Base-by-base conservation (phyloP, 768 basidiomycete genomes). In the Hygrophorus pudorinus region DNA sequence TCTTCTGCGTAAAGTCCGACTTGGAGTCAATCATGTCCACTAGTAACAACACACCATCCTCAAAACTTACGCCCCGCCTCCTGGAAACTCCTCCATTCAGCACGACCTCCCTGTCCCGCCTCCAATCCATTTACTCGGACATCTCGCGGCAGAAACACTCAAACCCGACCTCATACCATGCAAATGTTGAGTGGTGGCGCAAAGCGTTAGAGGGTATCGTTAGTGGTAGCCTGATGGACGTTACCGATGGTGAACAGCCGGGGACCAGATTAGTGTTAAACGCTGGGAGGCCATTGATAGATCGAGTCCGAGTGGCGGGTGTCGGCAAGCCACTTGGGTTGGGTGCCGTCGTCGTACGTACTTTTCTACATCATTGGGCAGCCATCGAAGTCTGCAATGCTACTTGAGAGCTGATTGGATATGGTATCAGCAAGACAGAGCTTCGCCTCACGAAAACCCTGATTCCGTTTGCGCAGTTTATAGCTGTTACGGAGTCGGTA, bases 131-230 rank as follows among this genome's bases (percentile, higher is more conserved):
- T 5, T 97, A 93, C 63, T 85, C 91, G 6, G 90, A 93, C 56
- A 79, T 93, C 46, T 78, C 85, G 0, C 70, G 79, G 10, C 89
- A 93, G 63, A 87, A 84, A 53, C 67, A 77, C 38, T 83, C 88
- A 1, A 93, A 97, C 59, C 85, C 89, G 0, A 73, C 82, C 1
- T 81, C 87, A 3, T 96, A 81, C 59, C 64, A 76, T 39, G 77
- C 87, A 9, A 86, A 87, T 55, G 66, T 90, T 24, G 77, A 81
- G 43, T 97, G 92, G 92, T 97, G 93, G 93, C 76, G 74, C 28
- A 64, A 66, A 36, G 75, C 78, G 0, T 67, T 91, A 7, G 75
- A 84, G 52, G 65, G 66, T 12, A 56, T 84, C 31, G 75, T 82
- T n/a, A 57, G 67, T 42, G 67, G 65, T 18, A 83, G 83, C 1